Evolutionary conservation across 2,329 filamentous ascomycete genomes (phyloP).

Genomic region (Pseudogymnoascus sp.): DNA sequence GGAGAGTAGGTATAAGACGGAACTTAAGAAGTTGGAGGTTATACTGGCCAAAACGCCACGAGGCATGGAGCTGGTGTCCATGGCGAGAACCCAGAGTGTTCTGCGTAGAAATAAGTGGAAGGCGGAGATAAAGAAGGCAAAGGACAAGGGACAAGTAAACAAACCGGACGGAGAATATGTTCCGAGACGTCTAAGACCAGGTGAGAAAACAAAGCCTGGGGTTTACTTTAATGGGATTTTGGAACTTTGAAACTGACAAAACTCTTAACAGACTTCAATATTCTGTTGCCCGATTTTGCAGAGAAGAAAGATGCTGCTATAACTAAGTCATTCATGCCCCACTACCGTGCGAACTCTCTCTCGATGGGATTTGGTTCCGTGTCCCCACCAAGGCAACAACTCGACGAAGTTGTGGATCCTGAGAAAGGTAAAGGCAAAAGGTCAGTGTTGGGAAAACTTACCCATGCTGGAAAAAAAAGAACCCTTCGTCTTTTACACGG

Average conservation of each 20-base stretch:
- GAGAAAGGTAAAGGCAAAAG: neutral
- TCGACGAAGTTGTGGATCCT: neutral
- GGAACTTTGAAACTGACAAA: neutral
- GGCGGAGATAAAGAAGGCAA: neutral
- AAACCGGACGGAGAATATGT: neutral
- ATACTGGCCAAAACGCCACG: conserved; percentile 25
- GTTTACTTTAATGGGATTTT: neutral
- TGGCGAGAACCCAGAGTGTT: conserved; percentile 25
- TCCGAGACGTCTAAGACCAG: conserved; percentile 5
- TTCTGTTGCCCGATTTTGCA: neutral
- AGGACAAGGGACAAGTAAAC: neutral
- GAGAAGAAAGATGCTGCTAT: neutral
- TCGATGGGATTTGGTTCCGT: neutral
- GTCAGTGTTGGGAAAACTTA: neutral
- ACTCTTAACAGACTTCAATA: neutral
- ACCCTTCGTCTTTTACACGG: neutral
- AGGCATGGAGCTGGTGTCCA: conserved; percentile 25
- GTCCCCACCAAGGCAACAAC: neutral
- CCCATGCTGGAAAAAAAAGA: neutral
- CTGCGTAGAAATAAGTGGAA: conserved; percentile 19
- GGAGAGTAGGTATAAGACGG: conserved; percentile 25
- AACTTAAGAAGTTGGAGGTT: conserved; percentile 27
- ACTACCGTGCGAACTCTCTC: neutral
- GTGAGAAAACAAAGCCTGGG: neutral
- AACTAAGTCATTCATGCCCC: neutral